phyloP scores from a whole-genome alignment of 1,139 yeast species.

The Blastobotrys buckinghamii region DNA sequence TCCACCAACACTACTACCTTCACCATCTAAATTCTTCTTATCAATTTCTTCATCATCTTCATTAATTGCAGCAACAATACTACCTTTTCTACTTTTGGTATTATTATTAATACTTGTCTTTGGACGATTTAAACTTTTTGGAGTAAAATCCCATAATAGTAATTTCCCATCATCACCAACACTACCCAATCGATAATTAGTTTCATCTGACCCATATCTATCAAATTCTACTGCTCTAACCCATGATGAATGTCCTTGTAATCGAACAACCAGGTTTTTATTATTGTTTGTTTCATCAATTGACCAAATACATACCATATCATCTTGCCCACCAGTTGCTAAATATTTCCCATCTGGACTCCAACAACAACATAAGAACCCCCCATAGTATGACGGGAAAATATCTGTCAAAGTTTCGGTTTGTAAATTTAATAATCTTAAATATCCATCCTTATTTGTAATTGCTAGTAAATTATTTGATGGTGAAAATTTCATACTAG shows the following conservation, averaged over 20 bases:
- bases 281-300: constrained; percentile 13
- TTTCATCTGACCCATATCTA: constrained; percentile 32
- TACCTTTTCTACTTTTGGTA: background rate
- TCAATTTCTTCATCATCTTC: background rate
- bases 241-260: constrained; percentile 67
- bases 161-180: constrained; percentile 69
- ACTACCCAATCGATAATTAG: constrained; percentile 51
- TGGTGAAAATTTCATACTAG: constrained; percentile 47
- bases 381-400: constrained; percentile 64
- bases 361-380: constrained; percentile 51
- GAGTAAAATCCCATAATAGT: constrained; percentile 68
- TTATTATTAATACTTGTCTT: too few species aligned
- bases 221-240: constrained; percentile 48
- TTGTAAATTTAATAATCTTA: constrained; percentile 51
- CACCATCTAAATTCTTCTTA: background rate
- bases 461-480: constrained; percentile 39
- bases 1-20: background rate
- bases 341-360: constrained; percentile 64
- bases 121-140: constrained; percentile 43
- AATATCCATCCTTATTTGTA: constrained; percentile 62
- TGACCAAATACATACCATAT: constrained; percentile 35
- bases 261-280: constrained; percentile 33
- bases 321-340: constrained; percentile 46
- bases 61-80: background rate
- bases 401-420: constrained; percentile 50